Evolutionary conservation across 495 filamentous ascomycete genomes (phyloP).

Genomic region (Tuber microsphaerosporum): DNA sequence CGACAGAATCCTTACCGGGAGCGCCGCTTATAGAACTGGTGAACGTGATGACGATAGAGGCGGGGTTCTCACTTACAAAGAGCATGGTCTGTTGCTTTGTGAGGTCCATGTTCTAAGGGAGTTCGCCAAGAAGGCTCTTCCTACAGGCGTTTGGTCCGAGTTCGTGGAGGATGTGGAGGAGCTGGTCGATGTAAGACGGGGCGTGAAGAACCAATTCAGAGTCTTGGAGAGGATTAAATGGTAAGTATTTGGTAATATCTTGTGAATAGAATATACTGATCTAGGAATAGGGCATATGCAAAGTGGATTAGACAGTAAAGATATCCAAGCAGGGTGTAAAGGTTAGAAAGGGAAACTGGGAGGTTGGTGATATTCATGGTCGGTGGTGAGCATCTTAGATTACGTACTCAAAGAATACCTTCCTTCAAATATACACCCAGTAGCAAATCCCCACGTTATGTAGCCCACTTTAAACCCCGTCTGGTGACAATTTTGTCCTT

Average conservation of each 20-base stretch:
- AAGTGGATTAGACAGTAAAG: conserved; percentile 53
- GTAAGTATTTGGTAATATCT: conserved; percentile 35
- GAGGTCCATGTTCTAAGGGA: conserved; percentile 73
- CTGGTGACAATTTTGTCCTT: not conserved
- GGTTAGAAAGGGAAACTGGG: not conserved
- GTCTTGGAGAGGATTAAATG: conserved; percentile 77
- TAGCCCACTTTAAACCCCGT: not conserved
- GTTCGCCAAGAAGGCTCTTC: conserved; percentile 57
- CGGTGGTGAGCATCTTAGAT: not conserved
- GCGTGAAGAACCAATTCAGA: conserved; percentile 63
- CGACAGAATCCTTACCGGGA: conserved; percentile 63
- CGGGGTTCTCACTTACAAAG: conserved; percentile 72
- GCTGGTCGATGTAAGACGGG: conserved; percentile 65
- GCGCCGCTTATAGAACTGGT: conserved; percentile 52
- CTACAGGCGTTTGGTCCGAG: conserved; percentile 63
- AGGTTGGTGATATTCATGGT: not conserved
- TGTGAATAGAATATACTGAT: conserved; percentile 1
- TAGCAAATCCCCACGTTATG: not conserved
- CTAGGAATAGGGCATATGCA: conserved; percentile 56
- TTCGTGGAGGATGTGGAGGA: conserved; percentile 81
- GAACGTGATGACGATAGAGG: conserved; percentile 43
- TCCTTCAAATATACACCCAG: not conserved
- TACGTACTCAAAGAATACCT: not conserved
- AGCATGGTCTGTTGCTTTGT: conserved; percentile 81
- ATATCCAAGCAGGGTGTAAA: not conserved